Conservation (phyloP, 352 stramenopile genomes). For the Phytopythium ostracodes region DNA sequence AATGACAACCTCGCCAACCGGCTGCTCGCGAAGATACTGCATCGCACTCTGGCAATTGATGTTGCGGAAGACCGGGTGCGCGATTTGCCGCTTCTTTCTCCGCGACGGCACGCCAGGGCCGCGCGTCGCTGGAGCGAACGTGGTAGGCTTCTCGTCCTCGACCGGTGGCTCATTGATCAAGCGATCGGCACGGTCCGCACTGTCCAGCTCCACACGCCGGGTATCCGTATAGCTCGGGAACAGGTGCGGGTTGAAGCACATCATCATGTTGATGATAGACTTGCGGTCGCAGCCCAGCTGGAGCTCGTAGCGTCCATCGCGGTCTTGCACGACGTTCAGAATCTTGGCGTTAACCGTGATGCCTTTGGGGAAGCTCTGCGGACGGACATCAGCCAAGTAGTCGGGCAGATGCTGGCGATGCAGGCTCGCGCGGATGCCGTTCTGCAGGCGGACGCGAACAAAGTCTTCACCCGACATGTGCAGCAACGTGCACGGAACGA, state of each 20-base stretch:
- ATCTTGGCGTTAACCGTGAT: conserved; percentile 88
- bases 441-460: conserved; percentile 81
- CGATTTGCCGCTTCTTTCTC: conserved; percentile 86
- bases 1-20: conserved; percentile 82
- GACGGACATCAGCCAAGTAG: conserved; percentile 61
- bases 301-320: conserved; percentile 69
- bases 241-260: conserved; percentile 59
- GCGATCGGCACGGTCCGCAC: conserved; percentile 62
- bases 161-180: conserved; percentile 69
- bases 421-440: conserved; percentile 77
- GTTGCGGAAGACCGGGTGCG: conserved; percentile 83
- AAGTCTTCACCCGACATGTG: conserved; percentile 83
- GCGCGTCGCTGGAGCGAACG: conserved; percentile 31
- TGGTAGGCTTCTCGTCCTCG: conserved; percentile 65
- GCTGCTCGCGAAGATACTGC: conserved; percentile 74
- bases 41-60: conserved; percentile 83
- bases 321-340: conserved; percentile 63
- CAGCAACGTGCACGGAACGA: conserved; percentile 79
- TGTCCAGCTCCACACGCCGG: conserved; percentile 60
- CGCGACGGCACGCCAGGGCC: conserved; percentile 34
- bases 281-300: conserved; percentile 72
- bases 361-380: conserved; percentile 72
- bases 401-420: conserved; percentile 74
- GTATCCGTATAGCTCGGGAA: conserved; percentile 54
- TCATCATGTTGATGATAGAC: conserved; percentile 70